Conservation (phyloP, 352 stramenopile genomes). For the Halophytophthora batemanensis region DNA sequence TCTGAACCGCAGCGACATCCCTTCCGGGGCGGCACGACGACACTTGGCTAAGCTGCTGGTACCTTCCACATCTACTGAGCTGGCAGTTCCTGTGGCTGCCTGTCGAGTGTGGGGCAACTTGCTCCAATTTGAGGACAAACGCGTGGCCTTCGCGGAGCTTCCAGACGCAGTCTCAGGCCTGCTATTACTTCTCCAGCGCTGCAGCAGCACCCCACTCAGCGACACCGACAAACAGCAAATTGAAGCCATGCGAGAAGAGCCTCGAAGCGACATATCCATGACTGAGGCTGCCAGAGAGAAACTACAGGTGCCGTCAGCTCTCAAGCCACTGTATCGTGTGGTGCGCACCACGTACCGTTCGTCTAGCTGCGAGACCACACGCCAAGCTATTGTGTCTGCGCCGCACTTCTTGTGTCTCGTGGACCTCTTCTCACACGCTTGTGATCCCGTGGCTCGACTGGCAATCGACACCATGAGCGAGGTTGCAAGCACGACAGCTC, state of each 20-base stretch:
- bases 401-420: slow-evolving; percentile 47
- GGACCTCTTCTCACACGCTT: slow-evolving; percentile 36
- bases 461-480: slow-evolving; percentile 38
- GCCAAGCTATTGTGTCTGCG: slow-evolving; percentile 32
- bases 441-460: slow-evolving; percentile 35
- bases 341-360: slow-evolving; percentile 31
- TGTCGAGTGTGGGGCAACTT: slow-evolving; percentile 67
- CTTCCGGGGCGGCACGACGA: slow-evolving; percentile 36
- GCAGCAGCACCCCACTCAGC: slow-evolving; percentile 4
- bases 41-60: slow-evolving; percentile 43
- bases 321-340: slow-evolving; percentile 36
- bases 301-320: slow-evolving; percentile 4
- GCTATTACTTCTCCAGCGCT: slow-evolving; percentile 30
- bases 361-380: slow-evolving; percentile 19
- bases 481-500: slow-evolving; percentile 23
- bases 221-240: not conserved
- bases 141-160: slow-evolving; percentile 34
- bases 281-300: slow-evolving; percentile 15
- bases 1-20: slow-evolving; percentile 36
- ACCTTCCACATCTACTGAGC: slow-evolving; percentile 7
- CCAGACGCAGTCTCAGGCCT: slow-evolving; percentile 37
- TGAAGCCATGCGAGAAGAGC: not conserved
- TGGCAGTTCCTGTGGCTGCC: slow-evolving; percentile 32
- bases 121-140: slow-evolving; percentile 58
- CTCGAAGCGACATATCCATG: not conserved